These are phyloP conservation scores for Pichia norvegensis DNA, from an alignment of 1,139 yeast species.

Conservation along the genomic window DNA sequence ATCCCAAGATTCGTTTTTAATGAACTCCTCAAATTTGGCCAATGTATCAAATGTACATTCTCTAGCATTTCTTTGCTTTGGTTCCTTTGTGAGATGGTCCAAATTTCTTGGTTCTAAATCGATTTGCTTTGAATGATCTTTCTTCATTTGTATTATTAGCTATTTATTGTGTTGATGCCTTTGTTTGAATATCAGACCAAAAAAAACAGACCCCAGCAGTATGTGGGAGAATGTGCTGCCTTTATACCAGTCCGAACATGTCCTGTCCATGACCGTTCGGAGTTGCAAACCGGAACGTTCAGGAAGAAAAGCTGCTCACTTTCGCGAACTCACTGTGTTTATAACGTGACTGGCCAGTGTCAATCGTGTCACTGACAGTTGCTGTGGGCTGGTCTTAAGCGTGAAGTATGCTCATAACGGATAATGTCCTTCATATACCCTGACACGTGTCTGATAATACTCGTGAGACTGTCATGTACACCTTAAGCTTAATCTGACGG, in stretches of 20 bases:
- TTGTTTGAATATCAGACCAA: not conserved
- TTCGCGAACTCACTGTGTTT: too few species aligned
- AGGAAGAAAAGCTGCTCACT: too few species aligned
- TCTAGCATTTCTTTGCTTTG: constrained; percentile 26
- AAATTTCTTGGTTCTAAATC: constrained; percentile 24
- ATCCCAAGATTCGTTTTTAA: constrained; percentile 69
- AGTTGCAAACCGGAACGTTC: not conserved
- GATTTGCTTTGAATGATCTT: constrained; percentile 15
- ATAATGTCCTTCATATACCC: too few species aligned
- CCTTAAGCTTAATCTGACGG: too few species aligned
- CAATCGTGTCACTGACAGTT: too few species aligned
- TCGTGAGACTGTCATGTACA: too few species aligned
- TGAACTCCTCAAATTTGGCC: constrained; percentile 53
- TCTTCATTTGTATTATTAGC: constrained; percentile 20
- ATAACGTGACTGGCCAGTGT: too few species aligned
- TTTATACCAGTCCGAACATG: not conserved
- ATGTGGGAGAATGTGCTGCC: not conserved
- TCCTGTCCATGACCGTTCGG: not conserved
- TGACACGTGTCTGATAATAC: too few species aligned
- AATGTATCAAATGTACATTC: constrained; percentile 49
- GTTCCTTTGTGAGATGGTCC: constrained; percentile 24
- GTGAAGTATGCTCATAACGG: too few species aligned
- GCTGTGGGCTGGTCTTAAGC: too few species aligned
- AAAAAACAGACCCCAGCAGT: not conserved
- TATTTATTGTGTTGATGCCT: too few species aligned